Percentiles rank a stretch among this genome's conserved stretches.
These are phyloP conservation scores for Dactylellina parvicollis DNA, from an alignment of 2,329 filamentous ascomycete species.

Conservation along the genomic window DNA sequence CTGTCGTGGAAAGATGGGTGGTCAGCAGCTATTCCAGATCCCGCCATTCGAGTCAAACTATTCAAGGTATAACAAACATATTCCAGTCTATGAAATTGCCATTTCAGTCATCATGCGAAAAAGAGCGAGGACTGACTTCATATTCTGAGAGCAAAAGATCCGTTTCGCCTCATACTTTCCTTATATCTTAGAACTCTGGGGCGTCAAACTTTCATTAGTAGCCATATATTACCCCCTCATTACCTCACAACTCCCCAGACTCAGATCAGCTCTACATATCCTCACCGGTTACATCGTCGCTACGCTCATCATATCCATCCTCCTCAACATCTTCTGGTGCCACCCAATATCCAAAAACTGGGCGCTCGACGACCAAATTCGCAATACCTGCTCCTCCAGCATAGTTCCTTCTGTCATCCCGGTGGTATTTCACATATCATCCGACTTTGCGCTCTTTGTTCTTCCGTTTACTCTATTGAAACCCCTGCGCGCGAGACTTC, in stretches of 20 bases:
- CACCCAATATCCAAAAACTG: slow-evolving; percentile 35
- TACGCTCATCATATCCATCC: slow-evolving; percentile 36
- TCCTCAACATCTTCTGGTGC: slow-evolving; percentile 40
- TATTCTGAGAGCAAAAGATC: slow-evolving; percentile 8
- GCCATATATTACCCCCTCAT: slow-evolving; percentile 42
- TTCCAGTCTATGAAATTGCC: too few species aligned
- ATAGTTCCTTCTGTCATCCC: slow-evolving; percentile 32
- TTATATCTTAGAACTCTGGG: slow-evolving; percentile 45
- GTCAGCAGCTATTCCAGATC: slow-evolving; percentile 32
- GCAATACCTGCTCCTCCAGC: background rate
- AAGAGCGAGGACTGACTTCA: background rate
- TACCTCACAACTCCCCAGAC: slow-evolving; percentile 19
- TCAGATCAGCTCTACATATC: slow-evolving; percentile 25
- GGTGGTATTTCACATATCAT: slow-evolving; percentile 40
- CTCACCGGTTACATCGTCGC: slow-evolving; percentile 26
- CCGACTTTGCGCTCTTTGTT: slow-evolving; percentile 40
- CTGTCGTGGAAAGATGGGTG: slow-evolving; percentile 28
- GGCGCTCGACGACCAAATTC: background rate
- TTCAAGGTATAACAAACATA: slow-evolving; percentile 32
- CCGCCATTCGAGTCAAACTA: background rate
- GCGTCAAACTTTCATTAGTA: slow-evolving; percentile 44
- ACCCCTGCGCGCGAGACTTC: slow-evolving; percentile 21
- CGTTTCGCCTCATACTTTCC: slow-evolving; percentile 29
- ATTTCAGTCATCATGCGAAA: background rate
- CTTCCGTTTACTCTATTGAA: slow-evolving; percentile 38